A percentile compares a stretch with the other conserved stretches of the same genome.
These are phyloP conservation scores for Aspergillus nanangensis DNA, from an alignment of 495 filamentous ascomycete genomes.

Conservation along the genomic window DNA sequence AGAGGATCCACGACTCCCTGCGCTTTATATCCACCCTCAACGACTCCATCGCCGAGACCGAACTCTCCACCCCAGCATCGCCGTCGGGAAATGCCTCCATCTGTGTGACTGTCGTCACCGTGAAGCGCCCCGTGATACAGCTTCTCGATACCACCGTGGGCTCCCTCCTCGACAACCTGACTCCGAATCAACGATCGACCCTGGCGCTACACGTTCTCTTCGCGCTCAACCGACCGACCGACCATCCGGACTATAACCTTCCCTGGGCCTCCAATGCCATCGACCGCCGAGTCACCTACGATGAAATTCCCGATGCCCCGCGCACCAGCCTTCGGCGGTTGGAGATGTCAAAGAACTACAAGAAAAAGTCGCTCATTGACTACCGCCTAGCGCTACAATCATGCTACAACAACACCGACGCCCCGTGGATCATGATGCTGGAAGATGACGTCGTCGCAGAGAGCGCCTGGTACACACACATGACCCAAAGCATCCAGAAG, in stretches of 20 bases:
- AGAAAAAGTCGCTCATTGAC: conserved; percentile 44
- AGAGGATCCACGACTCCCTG: conserved; percentile 17
- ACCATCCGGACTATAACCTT: conserved; percentile 46
- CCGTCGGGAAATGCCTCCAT: conserved; percentile 12
- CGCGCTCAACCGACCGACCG: conserved; percentile 40
- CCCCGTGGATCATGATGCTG: conserved; percentile 46
- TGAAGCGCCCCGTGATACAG: conserved; percentile 28
- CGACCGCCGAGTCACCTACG: conserved; percentile 19
- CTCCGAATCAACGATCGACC: conserved; percentile 35
- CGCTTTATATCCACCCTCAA: conserved; percentile 16
- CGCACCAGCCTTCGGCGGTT: conserved; percentile 14
- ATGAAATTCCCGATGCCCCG: conserved; percentile 7
- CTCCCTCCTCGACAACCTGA: conserved; percentile 46
- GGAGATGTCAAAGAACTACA: conserved; percentile 24
- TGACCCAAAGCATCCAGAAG: conserved; percentile 30
- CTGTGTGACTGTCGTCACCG: conserved; percentile 33
- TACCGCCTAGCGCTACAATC: conserved; percentile 43
- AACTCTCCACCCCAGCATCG: not conserved
- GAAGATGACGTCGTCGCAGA: conserved; percentile 53
- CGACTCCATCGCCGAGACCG: conserved; percentile 4
- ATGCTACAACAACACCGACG: conserved; percentile 35
- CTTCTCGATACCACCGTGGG: conserved; percentile 48
- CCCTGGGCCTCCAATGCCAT: conserved; percentile 44
- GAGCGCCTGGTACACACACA: conserved; percentile 47
- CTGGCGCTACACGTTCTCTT: conserved; percentile 51